Percentiles rank a stretch among this genome's conserved stretches.
Evolutionary conservation across 2,329 filamentous ascomycete genomes (phyloP).

Genomic region (Alternaria brassicicola): DNA sequence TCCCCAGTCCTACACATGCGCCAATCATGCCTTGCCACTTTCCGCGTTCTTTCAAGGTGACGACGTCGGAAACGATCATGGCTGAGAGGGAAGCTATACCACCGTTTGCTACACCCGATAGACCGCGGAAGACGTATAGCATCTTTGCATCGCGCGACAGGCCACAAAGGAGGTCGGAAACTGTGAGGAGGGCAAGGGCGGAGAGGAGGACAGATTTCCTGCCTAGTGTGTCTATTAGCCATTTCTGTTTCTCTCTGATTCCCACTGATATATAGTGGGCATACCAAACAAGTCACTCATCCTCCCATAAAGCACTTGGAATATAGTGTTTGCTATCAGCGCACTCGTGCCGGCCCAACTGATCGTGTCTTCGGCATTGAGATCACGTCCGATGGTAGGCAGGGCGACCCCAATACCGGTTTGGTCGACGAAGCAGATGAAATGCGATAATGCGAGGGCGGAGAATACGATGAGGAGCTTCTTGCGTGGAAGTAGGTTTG

Average conservation of each 20-base stretch:
- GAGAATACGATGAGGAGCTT: slow-evolving; percentile 60
- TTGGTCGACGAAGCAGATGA: slow-evolving; percentile 64
- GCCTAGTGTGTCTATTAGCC: slow-evolving; percentile 6
- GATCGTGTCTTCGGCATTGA: slow-evolving; percentile 56
- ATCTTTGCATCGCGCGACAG: slow-evolving; percentile 61
- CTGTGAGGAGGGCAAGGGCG: slow-evolving; percentile 58
- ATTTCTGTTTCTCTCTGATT: not conserved
- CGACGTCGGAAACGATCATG: slow-evolving; percentile 49
- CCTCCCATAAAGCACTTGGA: slow-evolving; percentile 68
- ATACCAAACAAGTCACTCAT: slow-evolving; percentile 65
- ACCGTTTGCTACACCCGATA: slow-evolving; percentile 65
- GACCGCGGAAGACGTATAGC: slow-evolving; percentile 66
- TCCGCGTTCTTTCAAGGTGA: slow-evolving; percentile 45
- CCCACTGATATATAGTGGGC: not conserved
- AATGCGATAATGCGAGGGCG: slow-evolving; percentile 58
- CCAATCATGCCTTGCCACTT: slow-evolving; percentile 47
- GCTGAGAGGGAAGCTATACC: slow-evolving; percentile 57
- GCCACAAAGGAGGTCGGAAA: slow-evolving; percentile 66
- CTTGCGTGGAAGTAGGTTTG: slow-evolving; percentile 60
- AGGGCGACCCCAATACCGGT: slow-evolving; percentile 59
- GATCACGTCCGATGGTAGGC: slow-evolving; percentile 45
- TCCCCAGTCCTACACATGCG: slow-evolving; percentile 31
- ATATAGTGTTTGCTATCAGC: slow-evolving; percentile 65
- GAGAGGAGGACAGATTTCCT: slow-evolving; percentile 55
- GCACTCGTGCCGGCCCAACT: slow-evolving; percentile 62